phyloP scores from a whole-genome alignment of 2,329 filamentous ascomycete species.

The Pseudofabraea citricarpa region DNA sequence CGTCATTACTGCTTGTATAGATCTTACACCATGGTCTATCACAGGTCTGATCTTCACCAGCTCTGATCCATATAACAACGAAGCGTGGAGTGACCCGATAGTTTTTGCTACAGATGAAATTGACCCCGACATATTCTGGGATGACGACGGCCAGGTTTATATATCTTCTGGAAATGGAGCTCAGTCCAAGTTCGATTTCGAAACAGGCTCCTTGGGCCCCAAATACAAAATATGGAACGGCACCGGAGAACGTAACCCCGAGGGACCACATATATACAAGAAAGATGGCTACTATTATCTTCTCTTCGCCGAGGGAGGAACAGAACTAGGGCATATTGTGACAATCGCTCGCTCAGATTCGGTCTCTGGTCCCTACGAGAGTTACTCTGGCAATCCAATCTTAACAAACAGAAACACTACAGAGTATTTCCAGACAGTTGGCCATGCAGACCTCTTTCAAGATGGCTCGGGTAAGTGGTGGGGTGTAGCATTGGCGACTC shows the following conservation, averaged over 20 bases:
- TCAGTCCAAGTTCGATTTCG: not conserved
- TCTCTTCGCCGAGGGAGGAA: conserved; percentile 54
- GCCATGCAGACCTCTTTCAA: conserved; percentile 52
- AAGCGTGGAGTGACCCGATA: conserved; percentile 35
- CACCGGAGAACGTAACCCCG: conserved; percentile 23
- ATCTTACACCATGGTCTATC: not conserved
- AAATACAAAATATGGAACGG: not conserved
- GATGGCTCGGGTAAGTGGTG: conserved; percentile 48
- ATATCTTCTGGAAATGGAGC: not conserved
- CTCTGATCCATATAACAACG: conserved; percentile 33
- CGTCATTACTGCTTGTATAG: conserved; percentile 25
- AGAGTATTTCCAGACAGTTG: conserved; percentile 45
- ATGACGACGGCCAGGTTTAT: not conserved
- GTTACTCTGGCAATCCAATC: conserved; percentile 35
- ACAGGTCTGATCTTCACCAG: conserved; percentile 37
- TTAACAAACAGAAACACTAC: conserved; percentile 33
- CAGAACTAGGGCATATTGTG: conserved; percentile 53
- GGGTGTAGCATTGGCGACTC: conserved; percentile 41
- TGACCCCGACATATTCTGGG: not conserved
- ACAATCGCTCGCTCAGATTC: conserved; percentile 45
- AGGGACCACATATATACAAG: conserved; percentile 55
- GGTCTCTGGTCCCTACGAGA: conserved; percentile 57
- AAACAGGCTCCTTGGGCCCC: not conserved
- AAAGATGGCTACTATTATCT: conserved; percentile 55
- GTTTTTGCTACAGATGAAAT: not conserved